Evolutionary conservation across 495 filamentous ascomycete genomes (phyloP).

Genomic region (Chaetomium cochliodes): DNA sequence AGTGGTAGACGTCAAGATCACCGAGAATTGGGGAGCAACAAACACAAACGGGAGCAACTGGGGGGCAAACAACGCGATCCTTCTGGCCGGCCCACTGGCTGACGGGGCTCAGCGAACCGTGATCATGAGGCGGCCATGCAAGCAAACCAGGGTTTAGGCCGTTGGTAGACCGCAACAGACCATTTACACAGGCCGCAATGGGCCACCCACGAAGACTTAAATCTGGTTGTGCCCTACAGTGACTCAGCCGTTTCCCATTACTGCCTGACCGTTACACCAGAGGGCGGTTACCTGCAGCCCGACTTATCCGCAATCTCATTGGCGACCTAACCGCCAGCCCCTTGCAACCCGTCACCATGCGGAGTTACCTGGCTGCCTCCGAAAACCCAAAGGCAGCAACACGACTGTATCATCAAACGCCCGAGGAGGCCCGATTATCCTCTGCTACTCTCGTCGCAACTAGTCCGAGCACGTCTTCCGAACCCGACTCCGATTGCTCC

Average conservation of each 20-base stretch:
- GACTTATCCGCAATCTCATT: not conserved
- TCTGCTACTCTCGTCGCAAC: not conserved
- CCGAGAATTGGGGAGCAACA: conserved; percentile 25
- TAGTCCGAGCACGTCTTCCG: not conserved
- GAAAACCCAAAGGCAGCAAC: not conserved
- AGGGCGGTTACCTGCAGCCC: conserved; percentile 1
- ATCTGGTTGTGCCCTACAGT: not conserved
- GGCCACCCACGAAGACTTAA: not conserved
- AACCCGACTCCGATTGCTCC: not conserved
- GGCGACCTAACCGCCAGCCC: conserved; percentile 7
- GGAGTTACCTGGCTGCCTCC: not conserved
- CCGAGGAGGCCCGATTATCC: not conserved
- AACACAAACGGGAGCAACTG: conserved; percentile 26
- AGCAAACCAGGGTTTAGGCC: conserved; percentile 1
- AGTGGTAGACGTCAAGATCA: conserved; percentile 28
- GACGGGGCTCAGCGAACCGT: conserved; percentile 28
- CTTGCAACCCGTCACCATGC: not conserved
- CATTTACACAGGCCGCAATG: not conserved
- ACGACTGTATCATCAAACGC: not conserved
- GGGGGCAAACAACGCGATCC: conserved; percentile 29
- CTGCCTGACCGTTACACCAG: not conserved
- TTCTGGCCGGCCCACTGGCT: conserved; percentile 23
- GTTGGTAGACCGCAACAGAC: not conserved
- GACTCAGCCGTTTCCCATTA: not conserved
- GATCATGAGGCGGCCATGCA: conserved; percentile 32